Percentiles rank a stretch among this genome's conserved stretches.
These are phyloP conservation scores for Trypanosomatidae sp. DNA, from an alignment of 208 protist species.

Conservation along the genomic window DNA sequence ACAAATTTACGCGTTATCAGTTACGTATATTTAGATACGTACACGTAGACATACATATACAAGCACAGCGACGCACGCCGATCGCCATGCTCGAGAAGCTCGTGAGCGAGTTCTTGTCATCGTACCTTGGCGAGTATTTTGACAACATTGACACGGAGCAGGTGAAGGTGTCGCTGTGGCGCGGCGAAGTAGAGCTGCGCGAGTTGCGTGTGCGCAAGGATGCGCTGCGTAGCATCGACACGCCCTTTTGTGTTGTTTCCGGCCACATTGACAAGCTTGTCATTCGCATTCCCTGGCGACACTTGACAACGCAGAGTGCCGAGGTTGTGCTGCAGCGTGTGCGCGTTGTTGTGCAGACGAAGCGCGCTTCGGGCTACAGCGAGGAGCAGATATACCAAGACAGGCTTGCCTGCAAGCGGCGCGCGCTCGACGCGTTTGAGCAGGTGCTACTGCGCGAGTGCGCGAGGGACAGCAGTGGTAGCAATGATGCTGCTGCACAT, in stretches of 20 bases:
- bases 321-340: constrained; percentile 40
- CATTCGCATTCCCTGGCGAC: constrained; percentile 64
- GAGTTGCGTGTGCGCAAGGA: constrained; percentile 46
- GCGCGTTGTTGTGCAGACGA: constrained; percentile 34
- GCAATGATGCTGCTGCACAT: too few species aligned
- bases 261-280: constrained; percentile 57
- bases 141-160: constrained; percentile 72
- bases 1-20: too few species aligned
- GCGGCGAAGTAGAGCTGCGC: constrained; percentile 49
- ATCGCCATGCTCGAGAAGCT: constrained; percentile 77
- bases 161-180: constrained; percentile 75
- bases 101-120: constrained; percentile 53
- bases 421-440: constrained; percentile 33
- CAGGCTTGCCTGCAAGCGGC: constrained; percentile 19
- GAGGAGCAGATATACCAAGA: constrained; percentile 23
- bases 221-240: constrained; percentile 39
- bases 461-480: too few species aligned
- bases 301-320: constrained; percentile 54
- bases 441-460: constrained; percentile 17
- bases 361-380: constrained; percentile 30
- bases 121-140: constrained; percentile 75
- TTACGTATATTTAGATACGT: too few species aligned
- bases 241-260: constrained; percentile 37
- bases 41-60: too few species aligned
- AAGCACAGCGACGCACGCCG: too few species aligned